Percentiles rank a stretch among this genome's conserved stretches.
Evolutionary conservation across 768 basidiomycete genomes (phyloP).

Genomic region (Tulasnella sp.): DNA sequence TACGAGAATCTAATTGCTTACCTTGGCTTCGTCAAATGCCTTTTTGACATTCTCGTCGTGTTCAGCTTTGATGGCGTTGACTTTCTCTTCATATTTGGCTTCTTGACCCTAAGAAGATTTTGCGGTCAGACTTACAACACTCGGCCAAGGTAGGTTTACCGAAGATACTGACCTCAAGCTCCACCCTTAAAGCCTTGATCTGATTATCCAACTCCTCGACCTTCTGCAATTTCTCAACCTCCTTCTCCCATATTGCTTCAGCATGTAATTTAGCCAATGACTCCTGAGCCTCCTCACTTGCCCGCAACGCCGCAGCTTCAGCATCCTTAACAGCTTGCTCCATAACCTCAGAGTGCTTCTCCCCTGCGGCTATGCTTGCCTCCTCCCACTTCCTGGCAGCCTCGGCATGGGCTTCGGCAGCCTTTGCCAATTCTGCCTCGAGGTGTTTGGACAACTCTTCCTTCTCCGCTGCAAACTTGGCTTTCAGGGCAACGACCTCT

Average conservation of each 20-base stretch:
- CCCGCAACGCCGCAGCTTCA: conserved; percentile 21
- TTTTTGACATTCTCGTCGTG: conserved; percentile 23
- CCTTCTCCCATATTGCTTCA: conserved; percentile 14
- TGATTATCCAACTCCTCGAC: conserved; percentile 9
- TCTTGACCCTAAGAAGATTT: conserved; percentile 45
- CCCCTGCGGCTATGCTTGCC: conserved; percentile 34
- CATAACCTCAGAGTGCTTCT: conserved; percentile 36
- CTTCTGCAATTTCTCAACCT: conserved; percentile 13
- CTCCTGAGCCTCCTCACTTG: conserved; percentile 31
- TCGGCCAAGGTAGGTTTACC: background rate
- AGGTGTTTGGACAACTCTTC: conserved; percentile 21
- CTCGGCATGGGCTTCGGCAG: conserved; percentile 35
- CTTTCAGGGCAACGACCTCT: conserved; percentile 34
- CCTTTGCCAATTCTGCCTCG: conserved; percentile 42
- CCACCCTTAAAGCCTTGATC: conserved; percentile 39
- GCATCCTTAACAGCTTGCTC: conserved; percentile 37
- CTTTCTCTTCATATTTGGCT: conserved; percentile 49
- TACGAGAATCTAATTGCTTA: conserved; percentile 22
- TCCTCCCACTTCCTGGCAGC: conserved; percentile 40
- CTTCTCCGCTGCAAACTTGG: conserved; percentile 12
- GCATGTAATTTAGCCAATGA: conserved; percentile 17
- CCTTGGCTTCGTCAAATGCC: conserved; percentile 70
- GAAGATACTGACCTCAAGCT: conserved; percentile 46
- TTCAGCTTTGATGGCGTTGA: conserved; percentile 33
- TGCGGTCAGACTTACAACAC: background rate